phyloP scores from a whole-genome alignment of 116 monocot species.

The Cymodocea nodosa region DNA sequence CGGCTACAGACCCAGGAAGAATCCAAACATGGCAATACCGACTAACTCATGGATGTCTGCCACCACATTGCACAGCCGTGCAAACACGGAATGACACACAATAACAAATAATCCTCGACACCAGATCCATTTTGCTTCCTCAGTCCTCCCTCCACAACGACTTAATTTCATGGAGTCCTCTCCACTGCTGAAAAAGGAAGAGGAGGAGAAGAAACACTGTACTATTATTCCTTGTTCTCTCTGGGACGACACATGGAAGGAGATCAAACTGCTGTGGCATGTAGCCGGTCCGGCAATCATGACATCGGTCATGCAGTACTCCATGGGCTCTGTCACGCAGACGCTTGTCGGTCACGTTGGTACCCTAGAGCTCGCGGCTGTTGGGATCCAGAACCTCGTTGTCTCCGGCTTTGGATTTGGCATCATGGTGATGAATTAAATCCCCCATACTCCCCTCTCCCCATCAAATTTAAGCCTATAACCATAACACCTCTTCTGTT shows the following conservation, averaged over 20 bases:
- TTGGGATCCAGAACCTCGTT: conserved; percentile 28
- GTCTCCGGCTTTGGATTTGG: conserved; percentile 30
- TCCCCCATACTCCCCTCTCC: no score
- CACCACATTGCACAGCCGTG: no score
- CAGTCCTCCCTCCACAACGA: neutral
- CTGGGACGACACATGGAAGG: conserved; percentile 10
- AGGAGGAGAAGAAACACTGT: no score
- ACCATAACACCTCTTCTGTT: no score
- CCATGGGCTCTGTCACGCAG: conserved; percentile 21
- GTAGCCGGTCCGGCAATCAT: conserved; percentile 32
- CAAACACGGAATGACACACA: neutral
- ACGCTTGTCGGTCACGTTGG: conserved; percentile 35
- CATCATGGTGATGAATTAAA: conserved; percentile 22
- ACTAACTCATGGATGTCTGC: no score
- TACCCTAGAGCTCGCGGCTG: conserved; percentile 34
- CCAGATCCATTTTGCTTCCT: neutral
- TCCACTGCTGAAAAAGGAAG: neutral
- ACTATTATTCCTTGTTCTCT: neutral
- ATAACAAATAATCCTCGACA: neutral
- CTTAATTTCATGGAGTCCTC: conserved; percentile 3
- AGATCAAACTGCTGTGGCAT: conserved; percentile 24
- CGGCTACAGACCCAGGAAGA: no score
- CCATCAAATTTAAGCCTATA: neutral
- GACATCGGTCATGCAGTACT: conserved; percentile 24
- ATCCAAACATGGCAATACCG: no score